Evolutionary conservation across 2,329 filamentous ascomycete species (phyloP), one percentile per base, ranked within the genome.

Genomic region (Paracoccidioides lutzii): DNA sequence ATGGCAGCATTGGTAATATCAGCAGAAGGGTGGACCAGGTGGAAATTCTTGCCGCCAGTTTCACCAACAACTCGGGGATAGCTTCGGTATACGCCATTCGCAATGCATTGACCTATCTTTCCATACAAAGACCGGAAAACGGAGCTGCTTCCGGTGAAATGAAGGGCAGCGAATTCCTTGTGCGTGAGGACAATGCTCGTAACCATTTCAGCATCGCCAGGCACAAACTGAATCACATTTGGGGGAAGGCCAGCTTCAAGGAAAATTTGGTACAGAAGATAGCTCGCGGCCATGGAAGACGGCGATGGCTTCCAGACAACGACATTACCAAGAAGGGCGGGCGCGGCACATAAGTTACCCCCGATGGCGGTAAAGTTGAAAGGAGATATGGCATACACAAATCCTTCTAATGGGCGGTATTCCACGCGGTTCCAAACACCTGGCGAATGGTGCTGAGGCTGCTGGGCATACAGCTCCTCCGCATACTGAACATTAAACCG

Each of bases 281-380:
- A 93, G 76, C 90, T 95, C 59, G 87, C 90, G n/a, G 85, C 85
- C 59, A 95, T 87, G 38, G 90, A 88, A 10, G 78, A 84, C 62
- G 90, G 88, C 14, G 87, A 93, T n/a, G 90, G 90, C 78, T 96
- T 96, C 90, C 90, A 96, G 48, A 96, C 75, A 4, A 95, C 89
- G 1, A 96, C 90, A 70, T 96, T 96, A 56, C 90, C 90, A 76
- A 96, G 83, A 55, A 96, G 75, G 0, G 89, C 90, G 10, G 90
- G 90, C 0, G 88, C 85, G 50, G 82, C 85, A 14, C 86, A 81
- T 46, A 96, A 78, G 73, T 95, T 95, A 56, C 85, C 90, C 8
- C 84, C 90, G 64, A 96, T 95, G 61, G 90, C 90, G 28, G 90
- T 96, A 75, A 96, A 96, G 77, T 96, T 96, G 80, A 96, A 96